Evolutionary conservation across 257 asterid genomes (phyloP).

Genomic region (Gentiana macrophylla): DNA sequence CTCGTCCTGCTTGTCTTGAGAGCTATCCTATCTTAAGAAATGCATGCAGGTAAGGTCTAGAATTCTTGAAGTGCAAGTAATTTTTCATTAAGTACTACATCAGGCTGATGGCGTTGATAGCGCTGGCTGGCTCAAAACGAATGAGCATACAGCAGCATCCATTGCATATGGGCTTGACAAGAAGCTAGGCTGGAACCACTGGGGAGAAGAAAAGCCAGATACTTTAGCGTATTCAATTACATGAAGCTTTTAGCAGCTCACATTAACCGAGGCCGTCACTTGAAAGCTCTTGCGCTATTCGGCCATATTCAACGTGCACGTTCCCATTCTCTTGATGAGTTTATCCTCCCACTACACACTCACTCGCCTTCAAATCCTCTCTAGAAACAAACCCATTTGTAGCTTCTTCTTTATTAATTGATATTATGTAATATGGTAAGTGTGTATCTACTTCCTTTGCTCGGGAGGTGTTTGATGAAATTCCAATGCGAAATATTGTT

Average conservation of each 20-base stretch:
- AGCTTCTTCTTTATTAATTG: conserved; percentile 30
- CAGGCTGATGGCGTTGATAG: no score
- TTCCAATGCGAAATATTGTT: conserved; percentile 26
- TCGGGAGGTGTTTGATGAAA: conserved; percentile 34
- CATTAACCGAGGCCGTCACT: conserved; percentile 35
- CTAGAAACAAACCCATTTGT: conserved; percentile 30
- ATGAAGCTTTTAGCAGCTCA: conserved; percentile 33
- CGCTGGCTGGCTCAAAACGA: no score
- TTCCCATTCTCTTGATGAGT: conserved; percentile 26
- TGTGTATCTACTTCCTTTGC: conserved; percentile 23
- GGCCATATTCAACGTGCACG: conserved; percentile 27
- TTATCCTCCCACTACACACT: conserved; percentile 39
- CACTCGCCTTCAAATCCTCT: conserved; percentile 16
- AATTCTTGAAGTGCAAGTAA: no score
- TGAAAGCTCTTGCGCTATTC: conserved; percentile 29
- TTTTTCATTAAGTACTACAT: no score
- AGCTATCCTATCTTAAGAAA: no score
- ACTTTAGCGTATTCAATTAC: conserved; percentile 28
- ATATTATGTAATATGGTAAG: conserved; percentile 26
- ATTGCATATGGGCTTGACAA: no score
- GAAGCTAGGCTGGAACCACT: no score
- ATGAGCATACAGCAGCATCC: no score
- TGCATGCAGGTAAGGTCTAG: no score
- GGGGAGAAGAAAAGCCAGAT: conserved; percentile 2
- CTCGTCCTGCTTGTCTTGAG: no score